Percentiles rank a stretch among this genome's conserved stretches.
phyloP scores from a whole-genome alignment of 164 flowering plant genomes.

The Piper betle region DNA sequence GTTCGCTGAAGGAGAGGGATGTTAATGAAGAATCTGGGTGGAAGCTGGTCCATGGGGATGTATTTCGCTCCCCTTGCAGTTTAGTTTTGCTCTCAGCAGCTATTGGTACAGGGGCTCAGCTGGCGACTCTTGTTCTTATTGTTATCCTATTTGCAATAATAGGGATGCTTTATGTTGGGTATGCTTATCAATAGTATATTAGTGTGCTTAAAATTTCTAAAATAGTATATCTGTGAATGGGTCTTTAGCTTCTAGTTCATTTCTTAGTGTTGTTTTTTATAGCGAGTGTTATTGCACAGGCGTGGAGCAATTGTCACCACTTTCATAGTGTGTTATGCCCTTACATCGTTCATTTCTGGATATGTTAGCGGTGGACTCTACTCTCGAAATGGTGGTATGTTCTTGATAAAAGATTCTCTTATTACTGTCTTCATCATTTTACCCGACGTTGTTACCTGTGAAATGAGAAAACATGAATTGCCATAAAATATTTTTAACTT shows the following conservation, averaged over 20 bases:
- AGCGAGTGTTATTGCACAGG: conserved; percentile 24
- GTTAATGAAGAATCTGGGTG: conserved; percentile 99
- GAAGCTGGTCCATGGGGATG: conserved; percentile 99
- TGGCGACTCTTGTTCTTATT: conserved; percentile 81
- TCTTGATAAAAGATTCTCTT: neutral
- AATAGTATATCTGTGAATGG: neutral
- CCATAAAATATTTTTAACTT: too few relatives aligned
- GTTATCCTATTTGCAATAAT: conserved; percentile 87
- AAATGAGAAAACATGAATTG: too few relatives aligned
- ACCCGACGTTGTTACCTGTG: neutral
- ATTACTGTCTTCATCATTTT: neutral
- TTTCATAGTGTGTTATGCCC: conserved; percentile 89
- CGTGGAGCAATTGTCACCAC: conserved; percentile 98
- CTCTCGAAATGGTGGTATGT: conserved; percentile 89
- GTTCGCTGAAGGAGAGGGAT: conserved; percentile 65
- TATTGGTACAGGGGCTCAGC: conserved; percentile 98
- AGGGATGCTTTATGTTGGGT: conserved; percentile 94
- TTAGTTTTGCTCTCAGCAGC: conserved; percentile 78
- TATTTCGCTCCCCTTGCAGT: conserved; percentile 74
- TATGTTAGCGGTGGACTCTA: conserved; percentile 97
- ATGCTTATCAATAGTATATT: conserved; percentile 15
- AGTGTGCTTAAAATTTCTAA: neutral
- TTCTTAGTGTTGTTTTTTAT: neutral
- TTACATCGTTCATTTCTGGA: conserved; percentile 91
- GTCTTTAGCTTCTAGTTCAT: neutral